Conservation (phyloP, 2,329 filamentous ascomycete species). For the Sordariomycetes sp. region DNA sequence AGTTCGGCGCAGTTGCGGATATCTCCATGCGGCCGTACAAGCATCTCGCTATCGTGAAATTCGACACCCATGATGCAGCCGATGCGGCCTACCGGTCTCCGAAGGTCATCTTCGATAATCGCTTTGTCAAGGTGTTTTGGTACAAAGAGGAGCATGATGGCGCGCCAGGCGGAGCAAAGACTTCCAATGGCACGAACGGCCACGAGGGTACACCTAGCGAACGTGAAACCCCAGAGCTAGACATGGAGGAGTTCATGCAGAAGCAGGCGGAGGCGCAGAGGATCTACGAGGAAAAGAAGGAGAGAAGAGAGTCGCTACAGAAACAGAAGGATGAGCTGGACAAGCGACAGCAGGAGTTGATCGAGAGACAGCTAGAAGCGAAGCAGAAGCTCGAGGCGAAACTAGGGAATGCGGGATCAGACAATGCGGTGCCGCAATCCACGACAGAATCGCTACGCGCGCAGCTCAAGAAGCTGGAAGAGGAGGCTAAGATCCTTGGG, state of each 20-base stretch:
- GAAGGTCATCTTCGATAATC: slow-evolving; percentile 71
- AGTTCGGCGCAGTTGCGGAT: slow-evolving; percentile 55
- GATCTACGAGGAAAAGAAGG: slow-evolving; percentile 49
- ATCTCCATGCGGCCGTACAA: slow-evolving; percentile 54
- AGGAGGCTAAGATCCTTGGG: slow-evolving; percentile 57
- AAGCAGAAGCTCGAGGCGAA: slow-evolving; percentile 47
- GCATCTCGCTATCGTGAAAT: slow-evolving; percentile 57
- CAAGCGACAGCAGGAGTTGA: slow-evolving; percentile 45
- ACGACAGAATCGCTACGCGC: slow-evolving; percentile 55
- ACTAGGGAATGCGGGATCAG: slow-evolving; percentile 28
- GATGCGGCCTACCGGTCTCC: slow-evolving; percentile 62
- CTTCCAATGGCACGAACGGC: not conserved
- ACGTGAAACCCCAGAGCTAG: slow-evolving; percentile 34
- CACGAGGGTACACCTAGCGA: slow-evolving; percentile 16
- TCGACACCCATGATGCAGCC: slow-evolving; percentile 50
- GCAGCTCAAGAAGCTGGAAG: slow-evolving; percentile 59
- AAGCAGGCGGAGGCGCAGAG: slow-evolving; percentile 63
- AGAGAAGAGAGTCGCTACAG: slow-evolving; percentile 49
- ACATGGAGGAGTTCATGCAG: slow-evolving; percentile 54
- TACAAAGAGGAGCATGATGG: slow-evolving; percentile 39
- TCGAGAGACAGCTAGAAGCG: slow-evolving; percentile 52
- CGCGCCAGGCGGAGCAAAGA: slow-evolving; percentile 6
- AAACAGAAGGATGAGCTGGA: slow-evolving; percentile 51
- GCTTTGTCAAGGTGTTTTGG: slow-evolving; percentile 80
- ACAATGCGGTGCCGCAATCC: slow-evolving; percentile 16